Percentiles rank a stretch among this genome's conserved stretches.
phyloP scores from a whole-genome alignment of 495 filamentous ascomycete genomes.

The Xylaria bambusicola region DNA sequence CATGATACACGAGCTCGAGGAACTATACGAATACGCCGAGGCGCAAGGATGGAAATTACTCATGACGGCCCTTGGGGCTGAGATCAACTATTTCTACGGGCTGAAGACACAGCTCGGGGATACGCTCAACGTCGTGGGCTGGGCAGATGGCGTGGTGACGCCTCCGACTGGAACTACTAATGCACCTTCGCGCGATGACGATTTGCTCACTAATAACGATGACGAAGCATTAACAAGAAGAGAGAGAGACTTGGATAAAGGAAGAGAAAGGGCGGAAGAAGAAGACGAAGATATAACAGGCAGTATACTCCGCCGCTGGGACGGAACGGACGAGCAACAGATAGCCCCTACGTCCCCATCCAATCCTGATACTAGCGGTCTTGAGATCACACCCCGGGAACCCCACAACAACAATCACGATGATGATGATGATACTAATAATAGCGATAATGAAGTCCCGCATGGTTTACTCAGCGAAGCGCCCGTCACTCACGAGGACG shows the following conservation, averaged over 20 bases:
- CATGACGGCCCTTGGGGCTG: slow-evolving; percentile 84
- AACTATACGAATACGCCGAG: slow-evolving; percentile 60
- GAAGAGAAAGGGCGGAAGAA: too few relatives aligned
- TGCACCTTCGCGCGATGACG: neutral
- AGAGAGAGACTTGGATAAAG: slow-evolving; percentile 5
- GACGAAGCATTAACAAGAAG: slow-evolving; percentile 1
- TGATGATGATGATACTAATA: too few relatives aligned
- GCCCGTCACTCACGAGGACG: slow-evolving; percentile 28
- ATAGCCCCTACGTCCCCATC: too few relatives aligned
- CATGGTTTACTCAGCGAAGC: slow-evolving; percentile 34
- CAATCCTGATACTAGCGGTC: neutral
- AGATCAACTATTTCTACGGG: slow-evolving; percentile 79
- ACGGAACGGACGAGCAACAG: slow-evolving; percentile 20
- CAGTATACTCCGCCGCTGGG: slow-evolving; percentile 33
- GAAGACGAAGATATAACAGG: slow-evolving; percentile 27
- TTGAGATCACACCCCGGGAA: neutral
- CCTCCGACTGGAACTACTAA: slow-evolving; percentile 3
- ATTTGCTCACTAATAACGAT: slow-evolving; percentile 21
- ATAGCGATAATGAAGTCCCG: slow-evolving; percentile 39
- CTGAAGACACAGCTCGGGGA: slow-evolving; percentile 64
- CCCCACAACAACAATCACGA: too few relatives aligned
- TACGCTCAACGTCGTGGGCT: slow-evolving; percentile 42
- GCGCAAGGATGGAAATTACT: slow-evolving; percentile 81
- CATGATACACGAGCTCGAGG: slow-evolving; percentile 60
- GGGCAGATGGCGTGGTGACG: slow-evolving; percentile 31